Conservation (phyloP, 257 asterid species). For the Solanum virginianum region DNA sequence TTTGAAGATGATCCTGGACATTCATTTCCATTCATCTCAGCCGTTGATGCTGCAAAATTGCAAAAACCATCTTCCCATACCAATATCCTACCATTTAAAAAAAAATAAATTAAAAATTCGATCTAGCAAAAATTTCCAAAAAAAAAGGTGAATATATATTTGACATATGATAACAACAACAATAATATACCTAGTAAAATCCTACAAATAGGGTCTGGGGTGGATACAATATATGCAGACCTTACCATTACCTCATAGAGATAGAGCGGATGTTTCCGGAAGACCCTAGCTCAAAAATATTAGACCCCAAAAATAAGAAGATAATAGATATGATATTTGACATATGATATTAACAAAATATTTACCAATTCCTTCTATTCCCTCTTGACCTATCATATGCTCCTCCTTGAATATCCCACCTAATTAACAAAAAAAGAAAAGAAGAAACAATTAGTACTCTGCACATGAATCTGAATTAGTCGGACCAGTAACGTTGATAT, state of each 20-base stretch:
- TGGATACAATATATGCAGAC: too few relatives aligned
- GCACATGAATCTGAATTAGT: background rate
- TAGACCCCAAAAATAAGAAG: too few relatives aligned
- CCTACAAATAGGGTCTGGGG: too few relatives aligned
- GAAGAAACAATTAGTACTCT: background rate
- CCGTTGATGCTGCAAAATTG: slow-evolving; percentile 78
- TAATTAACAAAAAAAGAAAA: background rate
- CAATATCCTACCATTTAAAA: slow-evolving; percentile 47
- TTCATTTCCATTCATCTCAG: slow-evolving; percentile 43
- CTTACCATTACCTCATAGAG: too few relatives aligned
- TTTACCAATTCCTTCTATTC: slow-evolving; percentile 87
- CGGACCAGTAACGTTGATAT: background rate
- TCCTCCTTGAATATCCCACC: slow-evolving; percentile 99
- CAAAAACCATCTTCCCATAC: slow-evolving; percentile 99
- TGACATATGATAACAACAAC: background rate
- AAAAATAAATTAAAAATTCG: background rate
- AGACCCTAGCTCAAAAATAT: too few relatives aligned
- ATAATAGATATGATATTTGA: too few relatives aligned
- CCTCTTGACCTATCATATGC: slow-evolving; percentile 95
- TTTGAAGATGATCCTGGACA: slow-evolving; percentile 31
- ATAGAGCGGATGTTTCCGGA: too few relatives aligned
- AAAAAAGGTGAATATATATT: background rate
- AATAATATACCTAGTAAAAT: too few relatives aligned
- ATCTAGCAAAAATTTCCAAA: background rate
- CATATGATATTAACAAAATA: background rate